phyloP scores from a whole-genome alignment of 164 flowering plant species.

The Umbellularia californica region DNA sequence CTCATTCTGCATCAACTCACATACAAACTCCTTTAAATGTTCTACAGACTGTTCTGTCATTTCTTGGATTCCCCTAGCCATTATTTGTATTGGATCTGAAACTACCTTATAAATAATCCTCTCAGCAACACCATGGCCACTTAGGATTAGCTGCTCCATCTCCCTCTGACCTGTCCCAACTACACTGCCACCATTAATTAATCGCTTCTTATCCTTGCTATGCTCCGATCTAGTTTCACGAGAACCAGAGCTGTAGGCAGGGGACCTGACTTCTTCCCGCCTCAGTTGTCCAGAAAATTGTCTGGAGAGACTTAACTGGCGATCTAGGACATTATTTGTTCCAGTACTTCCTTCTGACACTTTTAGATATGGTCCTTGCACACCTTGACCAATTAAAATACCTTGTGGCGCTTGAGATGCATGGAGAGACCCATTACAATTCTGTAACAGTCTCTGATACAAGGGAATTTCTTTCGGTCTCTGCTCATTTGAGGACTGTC shows the following conservation, averaged over 20 bases:
- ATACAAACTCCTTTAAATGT: slow-evolving; percentile 48
- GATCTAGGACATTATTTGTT: slow-evolving; percentile 34
- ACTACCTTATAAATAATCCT: slow-evolving; percentile 47
- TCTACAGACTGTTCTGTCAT: slow-evolving; percentile 55
- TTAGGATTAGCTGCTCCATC: slow-evolving; percentile 32
- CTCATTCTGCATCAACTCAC: slow-evolving; percentile 47
- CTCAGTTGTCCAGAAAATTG: slow-evolving; percentile 42
- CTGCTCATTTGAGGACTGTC: slow-evolving; percentile 46
- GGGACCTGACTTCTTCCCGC: slow-evolving; percentile 43
- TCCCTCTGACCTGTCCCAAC: slow-evolving; percentile 45
- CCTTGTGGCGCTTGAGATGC: slow-evolving; percentile 35
- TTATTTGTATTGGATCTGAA: slow-evolving; percentile 64
- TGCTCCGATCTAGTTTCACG: slow-evolving; percentile 52
- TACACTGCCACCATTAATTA: slow-evolving; percentile 35
- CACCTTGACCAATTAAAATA: slow-evolving; percentile 19
- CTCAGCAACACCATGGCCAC: slow-evolving; percentile 57
- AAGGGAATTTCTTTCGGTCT: slow-evolving; percentile 53
- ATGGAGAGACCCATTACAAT: slow-evolving; percentile 54
- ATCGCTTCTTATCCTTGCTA: slow-evolving; percentile 43
- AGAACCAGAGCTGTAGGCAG: slow-evolving; percentile 60
- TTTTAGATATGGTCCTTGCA: slow-evolving; percentile 23
- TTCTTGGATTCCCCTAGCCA: slow-evolving; percentile 58
- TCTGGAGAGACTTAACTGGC: slow-evolving; percentile 51
- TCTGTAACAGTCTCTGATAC: slow-evolving; percentile 39
- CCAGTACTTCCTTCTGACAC: slow-evolving; percentile 44